These are phyloP conservation scores for Pisolithus marmoratus DNA, from an alignment of 768 basidiomycete genomes.

Conservation along the genomic window DNA sequence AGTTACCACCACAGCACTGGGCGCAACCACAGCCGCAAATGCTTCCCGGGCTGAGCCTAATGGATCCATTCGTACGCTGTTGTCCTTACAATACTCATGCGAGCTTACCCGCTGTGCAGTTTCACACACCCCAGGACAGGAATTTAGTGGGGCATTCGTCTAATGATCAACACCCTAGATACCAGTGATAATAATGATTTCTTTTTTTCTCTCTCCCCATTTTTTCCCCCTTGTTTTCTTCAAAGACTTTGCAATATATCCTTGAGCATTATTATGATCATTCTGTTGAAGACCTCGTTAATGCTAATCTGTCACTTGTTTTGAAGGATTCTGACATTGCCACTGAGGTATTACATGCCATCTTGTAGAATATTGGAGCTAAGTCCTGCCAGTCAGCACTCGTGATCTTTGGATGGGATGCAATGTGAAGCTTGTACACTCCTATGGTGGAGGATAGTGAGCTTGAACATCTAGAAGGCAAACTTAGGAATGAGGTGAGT, in stretches of 20 bases:
- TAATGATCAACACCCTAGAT: conserved; percentile 45
- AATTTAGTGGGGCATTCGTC: conserved; percentile 43
- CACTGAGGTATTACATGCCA: conserved; percentile 34
- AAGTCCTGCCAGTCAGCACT: too few species aligned
- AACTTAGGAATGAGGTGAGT: neutral
- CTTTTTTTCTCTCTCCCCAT: conserved; percentile 2
- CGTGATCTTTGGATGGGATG: conserved; percentile 6
- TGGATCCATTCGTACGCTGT: conserved; percentile 61
- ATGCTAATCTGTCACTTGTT: conserved; percentile 37
- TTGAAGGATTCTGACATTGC: conserved; percentile 32
- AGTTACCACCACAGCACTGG: conserved; percentile 47
- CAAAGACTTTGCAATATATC: conserved; percentile 40
- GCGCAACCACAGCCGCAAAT: conserved; percentile 41
- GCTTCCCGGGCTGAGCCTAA: conserved; percentile 42
- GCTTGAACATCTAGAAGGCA: too few species aligned
- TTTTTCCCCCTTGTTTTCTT: conserved; percentile 10
- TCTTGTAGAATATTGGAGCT: conserved; percentile 31
- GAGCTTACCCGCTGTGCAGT: conserved; percentile 9
- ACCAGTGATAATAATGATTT: conserved; percentile 39
- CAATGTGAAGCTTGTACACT: conserved; percentile 14
- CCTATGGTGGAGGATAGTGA: too few species aligned
- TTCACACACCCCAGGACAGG: conserved; percentile 40
- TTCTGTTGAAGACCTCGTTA: conserved; percentile 39
- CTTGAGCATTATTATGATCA: conserved; percentile 42
- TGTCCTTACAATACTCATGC: neutral